Conservation (phyloP, 768 basidiomycete species). For the Mycena haematopus region DNA sequence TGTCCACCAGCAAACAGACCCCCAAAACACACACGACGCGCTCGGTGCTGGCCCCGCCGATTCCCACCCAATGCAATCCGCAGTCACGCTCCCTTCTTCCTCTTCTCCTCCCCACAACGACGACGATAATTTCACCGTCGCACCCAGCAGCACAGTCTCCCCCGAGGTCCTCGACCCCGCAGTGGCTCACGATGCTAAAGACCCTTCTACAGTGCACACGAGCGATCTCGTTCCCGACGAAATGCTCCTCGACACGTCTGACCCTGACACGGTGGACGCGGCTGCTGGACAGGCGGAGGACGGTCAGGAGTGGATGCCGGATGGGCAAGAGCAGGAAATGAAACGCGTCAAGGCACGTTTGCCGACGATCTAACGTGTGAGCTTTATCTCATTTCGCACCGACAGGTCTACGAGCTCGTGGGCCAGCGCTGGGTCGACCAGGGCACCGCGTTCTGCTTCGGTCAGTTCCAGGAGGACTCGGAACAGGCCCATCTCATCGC, state of each 20-base stretch:
- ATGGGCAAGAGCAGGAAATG: slow-evolving; percentile 68
- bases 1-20: slow-evolving; percentile 38
- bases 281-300: slow-evolving; percentile 57
- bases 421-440: slow-evolving; percentile 93
- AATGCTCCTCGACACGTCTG: slow-evolving; percentile 54
- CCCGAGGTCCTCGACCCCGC: neutral
- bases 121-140: slow-evolving; percentile 26
- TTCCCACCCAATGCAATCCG: slow-evolving; percentile 31
- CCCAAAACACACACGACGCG: slow-evolving; percentile 28
- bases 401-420: slow-evolving; percentile 92
- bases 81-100: slow-evolving; percentile 36
- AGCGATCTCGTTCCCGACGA: slow-evolving; percentile 45
- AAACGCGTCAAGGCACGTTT: slow-evolving; percentile 83
- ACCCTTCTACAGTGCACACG: slow-evolving; percentile 43
- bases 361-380: slow-evolving; percentile 30
- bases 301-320: slow-evolving; percentile 64
- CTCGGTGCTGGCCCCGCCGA: slow-evolving; percentile 35
- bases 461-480: slow-evolving; percentile 79
- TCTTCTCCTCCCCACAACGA: slow-evolving; percentile 25
- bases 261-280: slow-evolving; percentile 39
- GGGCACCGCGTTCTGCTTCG: slow-evolving; percentile 96
- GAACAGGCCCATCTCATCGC: slow-evolving; percentile 85
- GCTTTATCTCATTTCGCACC: slow-evolving; percentile 27
- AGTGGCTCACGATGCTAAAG: slow-evolving; percentile 40
- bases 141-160: slow-evolving; percentile 28